Percentiles rank a stretch among this genome's conserved stretches.
phyloP scores from a whole-genome alignment of 768 basidiomycete species.

The Cystofilobasidium capitatum region DNA sequence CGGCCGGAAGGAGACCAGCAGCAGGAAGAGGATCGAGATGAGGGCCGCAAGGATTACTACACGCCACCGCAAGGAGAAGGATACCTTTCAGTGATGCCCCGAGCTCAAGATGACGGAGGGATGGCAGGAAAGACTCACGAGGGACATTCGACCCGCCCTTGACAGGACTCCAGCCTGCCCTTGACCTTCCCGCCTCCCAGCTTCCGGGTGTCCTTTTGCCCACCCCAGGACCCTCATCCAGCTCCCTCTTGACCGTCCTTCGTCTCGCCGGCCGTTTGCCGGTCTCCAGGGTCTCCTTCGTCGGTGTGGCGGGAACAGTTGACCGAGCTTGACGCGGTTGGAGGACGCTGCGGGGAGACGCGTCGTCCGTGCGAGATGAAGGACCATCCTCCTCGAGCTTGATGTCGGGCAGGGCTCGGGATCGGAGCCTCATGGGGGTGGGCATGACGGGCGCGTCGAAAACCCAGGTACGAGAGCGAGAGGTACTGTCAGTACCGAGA shows the following conservation, averaged over 20 bases:
- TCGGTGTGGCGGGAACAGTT: not conserved
- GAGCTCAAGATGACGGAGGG: not conserved
- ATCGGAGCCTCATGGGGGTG: not conserved
- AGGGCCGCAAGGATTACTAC: not conserved
- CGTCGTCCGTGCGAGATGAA: not conserved
- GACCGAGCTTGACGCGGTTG: not conserved
- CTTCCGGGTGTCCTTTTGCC: too few relatives aligned
- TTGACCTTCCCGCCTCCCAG: not conserved
- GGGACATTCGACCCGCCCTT: too few relatives aligned
- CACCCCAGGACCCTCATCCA: not conserved
- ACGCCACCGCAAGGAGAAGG: not conserved
- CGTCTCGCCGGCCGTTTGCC: not conserved
- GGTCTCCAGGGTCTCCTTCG: not conserved
- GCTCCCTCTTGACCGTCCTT: not conserved
- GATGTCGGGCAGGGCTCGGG: not conserved
- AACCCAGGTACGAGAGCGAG: too few relatives aligned
- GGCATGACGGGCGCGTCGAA: not conserved
- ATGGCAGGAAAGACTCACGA: not conserved
- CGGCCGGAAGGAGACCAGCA: not conserved
- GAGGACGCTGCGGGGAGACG: not conserved
- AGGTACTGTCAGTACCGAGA: too few relatives aligned
- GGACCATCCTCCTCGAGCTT: not conserved
- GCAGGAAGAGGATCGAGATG: conserved; percentile 2
- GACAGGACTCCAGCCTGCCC: too few relatives aligned
- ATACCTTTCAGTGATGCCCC: not conserved